Base-by-base conservation (phyloP, 176 grass and related monocot genomes). In the Poa annua region DNA sequence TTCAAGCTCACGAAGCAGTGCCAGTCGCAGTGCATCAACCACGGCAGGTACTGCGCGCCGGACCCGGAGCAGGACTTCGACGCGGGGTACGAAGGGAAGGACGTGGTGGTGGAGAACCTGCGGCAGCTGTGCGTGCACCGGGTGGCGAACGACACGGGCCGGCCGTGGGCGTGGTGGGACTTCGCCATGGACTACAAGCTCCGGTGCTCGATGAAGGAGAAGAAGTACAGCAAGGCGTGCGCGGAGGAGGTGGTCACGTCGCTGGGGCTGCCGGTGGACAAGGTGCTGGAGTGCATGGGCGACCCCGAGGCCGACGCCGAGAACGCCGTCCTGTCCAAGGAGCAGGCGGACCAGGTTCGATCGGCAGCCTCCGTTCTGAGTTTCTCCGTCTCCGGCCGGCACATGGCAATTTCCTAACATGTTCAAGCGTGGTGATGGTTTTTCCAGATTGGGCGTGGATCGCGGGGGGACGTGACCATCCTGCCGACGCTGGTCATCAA, bases 121-220 rank as follows among this genome's bases (percentile, higher is more conserved):
- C 41, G 96, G 49, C 89, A 93, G 85, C 91, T 99, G 8, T 99
- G 96, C 81, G 93, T 99, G 33, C 96, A 99, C 75, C 88, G 96
- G 19, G 91, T 92, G 3, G 96, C 91, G 0, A 99, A 96, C 25
- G 91, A 87, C 13, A 93, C 39, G 8, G 89, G 93, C 2, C 85
- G 65, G 3, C 87, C 96, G 0, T 99, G 96, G 96, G 65, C 90
- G 19, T 99, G 96, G 96, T 99, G 96, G 96, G 96, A 99, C 83
- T 99, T 81, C 56, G 93, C 95, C 35, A 86, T 89, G 51, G 96
- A 99, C 77, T 99, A 93, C 88, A 92, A 99, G 80, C 47, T 88
- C n/a, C 73, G 96, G 1, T 99, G 96, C 84, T 99, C 96, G 8
- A 99, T 99, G 96, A 93, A 99, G 91, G 85, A 93, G 50, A 99